Percentiles rank a stretch among this genome's conserved stretches.
phyloP scores from a whole-genome alignment of 805 yeast species.

The Sugiyamaella lignohabitans region DNA sequence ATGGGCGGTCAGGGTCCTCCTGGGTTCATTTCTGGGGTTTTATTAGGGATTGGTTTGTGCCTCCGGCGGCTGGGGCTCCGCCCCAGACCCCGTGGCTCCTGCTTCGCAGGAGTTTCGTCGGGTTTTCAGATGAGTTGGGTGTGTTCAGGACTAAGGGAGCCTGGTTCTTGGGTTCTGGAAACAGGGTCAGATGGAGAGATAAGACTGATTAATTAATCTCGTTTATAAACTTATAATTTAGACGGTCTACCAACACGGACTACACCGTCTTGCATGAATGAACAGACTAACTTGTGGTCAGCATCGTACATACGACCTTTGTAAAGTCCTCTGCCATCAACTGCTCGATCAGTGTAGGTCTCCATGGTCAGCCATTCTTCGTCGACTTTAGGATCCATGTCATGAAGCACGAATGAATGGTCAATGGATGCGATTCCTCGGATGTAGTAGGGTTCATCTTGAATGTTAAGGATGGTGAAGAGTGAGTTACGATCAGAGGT shows the following conservation, averaged over 20 bases:
- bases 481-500: constrained; percentile 32
- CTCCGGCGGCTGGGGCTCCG: not conserved
- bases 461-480: constrained; percentile 27
- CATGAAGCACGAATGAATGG: constrained; percentile 28
- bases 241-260: constrained; percentile 6
- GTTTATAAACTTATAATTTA: too few relatives aligned
- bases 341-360: constrained; percentile 26
- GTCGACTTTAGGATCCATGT: constrained; percentile 20
- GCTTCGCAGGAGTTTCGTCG: not conserved
- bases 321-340: constrained; percentile 28
- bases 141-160: not conserved
- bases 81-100: not conserved
- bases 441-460: constrained; percentile 16
- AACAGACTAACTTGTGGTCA: constrained; percentile 21
- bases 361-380: constrained; percentile 27
- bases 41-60: too few relatives aligned
- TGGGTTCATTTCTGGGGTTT: too few relatives aligned
- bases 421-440: constrained; percentile 27
- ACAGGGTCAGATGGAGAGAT: too few relatives aligned
- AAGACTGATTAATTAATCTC: too few relatives aligned
- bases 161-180: too few relatives aligned
- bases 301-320: constrained; percentile 27
- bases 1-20: too few relatives aligned
- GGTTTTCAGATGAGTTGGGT: not conserved
- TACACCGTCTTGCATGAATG: constrained; percentile 26